Conservation (phyloP, 768 basidiomycete species). For the Filobasidium floriforme region DNA sequence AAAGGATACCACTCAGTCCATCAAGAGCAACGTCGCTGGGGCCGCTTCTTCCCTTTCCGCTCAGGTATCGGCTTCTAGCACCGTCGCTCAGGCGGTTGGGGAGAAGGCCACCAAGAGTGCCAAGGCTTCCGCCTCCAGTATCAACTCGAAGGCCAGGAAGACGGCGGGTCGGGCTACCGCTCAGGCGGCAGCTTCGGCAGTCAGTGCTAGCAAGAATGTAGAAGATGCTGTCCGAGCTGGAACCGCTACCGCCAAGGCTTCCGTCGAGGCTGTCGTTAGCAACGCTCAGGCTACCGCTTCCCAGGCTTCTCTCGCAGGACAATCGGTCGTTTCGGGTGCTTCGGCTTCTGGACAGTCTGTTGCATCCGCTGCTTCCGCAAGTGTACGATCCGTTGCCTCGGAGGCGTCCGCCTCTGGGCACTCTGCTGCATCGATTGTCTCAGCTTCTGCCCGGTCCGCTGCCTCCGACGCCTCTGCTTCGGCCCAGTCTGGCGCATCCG, state of each 20-base stretch:
- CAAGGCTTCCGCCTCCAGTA: slow-evolving; percentile 5
- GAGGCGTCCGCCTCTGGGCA: no score
- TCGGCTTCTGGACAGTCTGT: neutral
- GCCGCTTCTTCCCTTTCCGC: slow-evolving; percentile 5
- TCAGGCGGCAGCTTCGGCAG: neutral
- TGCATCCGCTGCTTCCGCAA: no score
- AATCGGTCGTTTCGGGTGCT: neutral
- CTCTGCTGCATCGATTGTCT: no score
- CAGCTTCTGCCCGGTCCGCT: no score
- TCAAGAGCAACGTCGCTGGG: slow-evolving; percentile 3
- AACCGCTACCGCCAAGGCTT: neutral
- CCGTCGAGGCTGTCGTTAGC: slow-evolving; percentile 7
- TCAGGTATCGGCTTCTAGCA: neutral
- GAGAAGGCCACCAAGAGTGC: neutral
- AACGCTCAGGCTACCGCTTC: slow-evolving; percentile 5
- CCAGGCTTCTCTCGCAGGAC: neutral
- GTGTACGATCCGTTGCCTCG: no score
- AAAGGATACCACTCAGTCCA: slow-evolving; percentile 15
- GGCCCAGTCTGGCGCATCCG: no score
- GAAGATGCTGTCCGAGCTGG: neutral
- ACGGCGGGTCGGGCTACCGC: slow-evolving; percentile 4
- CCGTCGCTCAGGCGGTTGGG: neutral
- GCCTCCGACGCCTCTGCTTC: no score
- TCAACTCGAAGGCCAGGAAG: neutral
- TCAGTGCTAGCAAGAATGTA: slow-evolving; percentile 2